phyloP scores from a whole-genome alignment of 208 protist species.

The Trypanosoma cruzi region DNA sequence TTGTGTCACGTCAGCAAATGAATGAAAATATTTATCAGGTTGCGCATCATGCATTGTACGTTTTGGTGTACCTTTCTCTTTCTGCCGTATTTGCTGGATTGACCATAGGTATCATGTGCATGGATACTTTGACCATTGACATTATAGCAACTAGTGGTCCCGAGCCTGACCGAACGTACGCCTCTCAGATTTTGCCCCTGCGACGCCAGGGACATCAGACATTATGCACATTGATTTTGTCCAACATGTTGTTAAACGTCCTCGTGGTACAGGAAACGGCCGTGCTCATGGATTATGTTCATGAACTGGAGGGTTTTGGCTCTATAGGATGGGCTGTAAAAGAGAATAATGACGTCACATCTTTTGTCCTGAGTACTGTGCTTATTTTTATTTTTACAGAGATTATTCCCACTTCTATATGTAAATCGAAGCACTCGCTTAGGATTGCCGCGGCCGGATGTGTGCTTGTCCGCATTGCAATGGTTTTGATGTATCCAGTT shows the following conservation, averaged over 20 bases:
- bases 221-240: constrained; percentile 85
- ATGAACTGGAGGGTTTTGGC: constrained; percentile 27
- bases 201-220: constrained; percentile 82
- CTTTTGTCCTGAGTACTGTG: constrained; percentile 77
- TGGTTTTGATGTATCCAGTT: constrained; percentile 80
- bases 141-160: constrained; percentile 88
- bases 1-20: not conserved
- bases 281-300: constrained; percentile 50
- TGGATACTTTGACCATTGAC: constrained; percentile 84
- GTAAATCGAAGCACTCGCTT: constrained; percentile 88
- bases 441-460: constrained; percentile 75
- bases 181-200: constrained; percentile 74
- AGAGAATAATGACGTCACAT: constrained; percentile 35
- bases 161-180: constrained; percentile 76
- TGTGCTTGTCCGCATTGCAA: constrained; percentile 74
- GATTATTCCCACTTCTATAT: constrained; percentile 89
- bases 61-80: constrained; percentile 64
- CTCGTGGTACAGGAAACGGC: constrained; percentile 84
- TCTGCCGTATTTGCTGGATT: constrained; percentile 89
- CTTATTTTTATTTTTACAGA: constrained; percentile 87
- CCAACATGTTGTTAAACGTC: constrained; percentile 90
- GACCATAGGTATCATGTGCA: constrained; percentile 91
- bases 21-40: constrained; percentile 65
- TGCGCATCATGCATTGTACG: constrained; percentile 42
- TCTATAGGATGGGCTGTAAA: constrained; percentile 8